Evolutionary conservation across 345 rosid species (phyloP), one percentile per base, ranked within the genome.

Genomic region (Linum tenue): DNA sequence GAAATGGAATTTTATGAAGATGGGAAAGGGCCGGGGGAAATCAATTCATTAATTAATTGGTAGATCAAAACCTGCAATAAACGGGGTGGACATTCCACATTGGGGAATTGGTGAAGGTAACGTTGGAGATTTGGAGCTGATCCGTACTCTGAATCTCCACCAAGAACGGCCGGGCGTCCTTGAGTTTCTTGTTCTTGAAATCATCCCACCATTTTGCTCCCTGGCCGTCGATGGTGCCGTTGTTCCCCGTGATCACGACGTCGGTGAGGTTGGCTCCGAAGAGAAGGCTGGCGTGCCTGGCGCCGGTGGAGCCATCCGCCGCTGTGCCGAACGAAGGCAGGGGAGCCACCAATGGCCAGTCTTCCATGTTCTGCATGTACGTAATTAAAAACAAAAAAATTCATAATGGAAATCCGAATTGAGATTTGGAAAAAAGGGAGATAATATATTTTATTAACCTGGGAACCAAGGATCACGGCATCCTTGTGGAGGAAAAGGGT

Each of bases 271-370:
- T 90, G 14, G 89, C 74, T 9, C 96, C 98, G 39, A 76, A 85
- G 55, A 88, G 74, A 12, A 92, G 87, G 77, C 90, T 78, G 59
- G 78, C 67, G 66, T 70, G 77, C 72, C 97, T 79, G 39, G 80
- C 87, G 1, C 64, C 86, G 1, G 73, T 67, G 2, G 76, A 2
- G 9, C 15, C 83, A 9, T 92, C 95, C 72, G 88, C 81, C 69
- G 86, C 96, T 72, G 59, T 59, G 0, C 98, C 96, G 37, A 87
- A 88, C 0, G 96, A 90, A 1, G 97, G 98, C 72, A 88, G 66
- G 2, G 81, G 68, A 5, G 70, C 67, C 10, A 86, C 35, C 5
- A 67, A 36, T 2, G 94, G 94, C 83, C 84, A 90, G 41, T 92
- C 98, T 7, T 82, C 76, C 76, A 86, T 95, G 56, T 87, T 88